These are phyloP conservation scores for Monosporascus sp. DNA, from an alignment of 2,329 filamentous ascomycete genomes.

Conservation along the genomic window DNA sequence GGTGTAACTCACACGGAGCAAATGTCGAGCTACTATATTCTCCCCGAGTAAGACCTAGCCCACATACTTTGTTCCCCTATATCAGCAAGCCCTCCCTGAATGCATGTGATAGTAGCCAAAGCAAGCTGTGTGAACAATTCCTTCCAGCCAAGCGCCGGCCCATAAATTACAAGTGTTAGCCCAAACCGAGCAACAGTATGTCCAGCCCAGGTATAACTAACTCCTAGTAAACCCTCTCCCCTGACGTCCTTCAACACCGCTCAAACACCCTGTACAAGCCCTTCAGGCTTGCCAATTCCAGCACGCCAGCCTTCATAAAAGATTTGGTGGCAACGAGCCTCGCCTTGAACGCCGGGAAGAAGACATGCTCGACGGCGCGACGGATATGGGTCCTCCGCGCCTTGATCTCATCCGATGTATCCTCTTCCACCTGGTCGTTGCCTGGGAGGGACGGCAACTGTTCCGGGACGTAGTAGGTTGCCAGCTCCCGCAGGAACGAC, in stretches of 20 bases:
- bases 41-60: background rate
- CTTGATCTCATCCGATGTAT: constrained; percentile 44
- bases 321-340: constrained; percentile 75
- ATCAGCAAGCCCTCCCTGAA: background rate
- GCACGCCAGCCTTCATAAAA: constrained; percentile 65
- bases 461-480: constrained; percentile 87
- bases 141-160: no score
- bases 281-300: constrained; percentile 89
- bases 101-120: background rate
- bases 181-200: background rate
- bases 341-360: constrained; percentile 85
- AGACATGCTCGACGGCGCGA: constrained; percentile 71
- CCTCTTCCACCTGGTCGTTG: constrained; percentile 30
- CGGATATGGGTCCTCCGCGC: constrained; percentile 64
- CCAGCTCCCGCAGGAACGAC: constrained; percentile 78
- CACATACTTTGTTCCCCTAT: background rate
- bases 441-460: constrained; percentile 53
- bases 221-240: background rate
- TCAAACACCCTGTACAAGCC: constrained; percentile 94
- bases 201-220: background rate
- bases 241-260: constrained; percentile 57
- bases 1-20: no score
- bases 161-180: background rate
- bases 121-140: no score
- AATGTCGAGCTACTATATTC: no score